A percentile compares a stretch with the other conserved stretches of the same genome.
These are phyloP conservation scores for Amaranthus cruentus DNA, from an alignment of 148 eudicot genomes.

Conservation along the genomic window DNA sequence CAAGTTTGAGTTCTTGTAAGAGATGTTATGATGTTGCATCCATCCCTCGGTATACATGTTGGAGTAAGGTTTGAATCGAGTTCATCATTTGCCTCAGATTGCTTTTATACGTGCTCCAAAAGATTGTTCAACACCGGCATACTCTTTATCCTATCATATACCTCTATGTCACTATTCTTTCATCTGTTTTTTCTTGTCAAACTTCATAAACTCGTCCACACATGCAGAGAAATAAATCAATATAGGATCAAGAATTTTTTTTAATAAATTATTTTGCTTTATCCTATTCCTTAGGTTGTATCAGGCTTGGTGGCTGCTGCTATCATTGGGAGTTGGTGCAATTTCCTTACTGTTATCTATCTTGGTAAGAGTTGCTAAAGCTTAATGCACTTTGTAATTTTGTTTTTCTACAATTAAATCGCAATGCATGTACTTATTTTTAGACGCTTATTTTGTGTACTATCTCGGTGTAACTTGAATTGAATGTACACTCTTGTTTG, in stretches of 20 bases:
- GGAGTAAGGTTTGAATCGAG: too few species aligned
- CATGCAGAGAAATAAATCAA: neutral
- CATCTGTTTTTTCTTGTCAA: neutral
- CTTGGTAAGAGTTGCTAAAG: slow-evolving; percentile 47
- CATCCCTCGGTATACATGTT: too few species aligned
- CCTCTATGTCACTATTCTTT: neutral
- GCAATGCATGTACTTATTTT: neutral
- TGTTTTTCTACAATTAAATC: neutral
- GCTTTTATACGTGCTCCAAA: too few species aligned
- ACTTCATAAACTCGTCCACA: neutral
- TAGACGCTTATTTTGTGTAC: neutral
- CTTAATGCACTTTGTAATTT: neutral
- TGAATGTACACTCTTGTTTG: too few species aligned
- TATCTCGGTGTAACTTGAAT: too few species aligned
- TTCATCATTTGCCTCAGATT: too few species aligned
- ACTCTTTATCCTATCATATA: neutral
- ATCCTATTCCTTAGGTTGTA: slow-evolving; percentile 33
- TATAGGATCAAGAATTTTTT: neutral
- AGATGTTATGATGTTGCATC: too few species aligned
- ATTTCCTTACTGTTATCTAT: slow-evolving; percentile 71
- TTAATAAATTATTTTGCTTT: slow-evolving; percentile 7
- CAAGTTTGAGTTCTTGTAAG: too few species aligned
- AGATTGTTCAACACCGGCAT: neutral
- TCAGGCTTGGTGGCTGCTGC: slow-evolving; percentile 65
- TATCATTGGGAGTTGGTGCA: slow-evolving; percentile 81